Evolutionary conservation across 495 filamentous ascomycete species (phyloP).

Genomic region (Hypoxylon trugodes): DNA sequence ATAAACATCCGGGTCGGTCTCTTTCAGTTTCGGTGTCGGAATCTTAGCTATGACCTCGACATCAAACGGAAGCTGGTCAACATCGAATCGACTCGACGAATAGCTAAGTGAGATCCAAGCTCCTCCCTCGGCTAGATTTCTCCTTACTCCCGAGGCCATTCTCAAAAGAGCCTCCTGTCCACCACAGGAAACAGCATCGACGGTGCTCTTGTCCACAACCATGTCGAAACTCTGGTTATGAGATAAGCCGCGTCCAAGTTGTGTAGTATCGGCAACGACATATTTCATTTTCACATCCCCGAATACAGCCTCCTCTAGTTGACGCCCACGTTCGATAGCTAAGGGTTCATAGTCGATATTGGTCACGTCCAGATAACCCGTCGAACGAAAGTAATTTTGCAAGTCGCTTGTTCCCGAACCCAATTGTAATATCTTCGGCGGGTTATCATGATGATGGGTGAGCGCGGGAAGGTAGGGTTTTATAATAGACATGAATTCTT

Average conservation of each 20-base stretch:
- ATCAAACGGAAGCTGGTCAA: constrained; percentile 43
- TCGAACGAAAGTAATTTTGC: constrained; percentile 45
- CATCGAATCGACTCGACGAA: constrained; percentile 46
- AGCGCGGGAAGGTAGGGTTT: constrained; percentile 37
- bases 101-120: constrained; percentile 55
- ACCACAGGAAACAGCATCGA: constrained; percentile 52
- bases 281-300: constrained; percentile 49
- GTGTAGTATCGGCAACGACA: constrained; percentile 47
- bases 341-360: constrained; percentile 56
- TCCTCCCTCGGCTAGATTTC: constrained; percentile 39
- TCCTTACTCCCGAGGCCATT: constrained; percentile 42
- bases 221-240: constrained; percentile 33
- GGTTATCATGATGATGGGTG: constrained; percentile 1
- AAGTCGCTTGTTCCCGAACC: constrained; percentile 55
- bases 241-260: constrained; percentile 24
- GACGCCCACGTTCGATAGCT: constrained; percentile 46
- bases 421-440: constrained; percentile 46
- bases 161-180: constrained; percentile 37
- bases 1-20: constrained; percentile 50
- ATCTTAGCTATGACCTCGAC: constrained; percentile 47
- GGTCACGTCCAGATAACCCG: constrained; percentile 46
- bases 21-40: constrained; percentile 43
- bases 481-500: constrained; percentile 45
- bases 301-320: constrained; percentile 43
- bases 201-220: constrained; percentile 54